Evolutionary conservation across 2,329 filamentous ascomycete genomes (phyloP), one percentile per base, ranked within the genome.

Genomic region (Pseudogymnoascus sp.): DNA sequence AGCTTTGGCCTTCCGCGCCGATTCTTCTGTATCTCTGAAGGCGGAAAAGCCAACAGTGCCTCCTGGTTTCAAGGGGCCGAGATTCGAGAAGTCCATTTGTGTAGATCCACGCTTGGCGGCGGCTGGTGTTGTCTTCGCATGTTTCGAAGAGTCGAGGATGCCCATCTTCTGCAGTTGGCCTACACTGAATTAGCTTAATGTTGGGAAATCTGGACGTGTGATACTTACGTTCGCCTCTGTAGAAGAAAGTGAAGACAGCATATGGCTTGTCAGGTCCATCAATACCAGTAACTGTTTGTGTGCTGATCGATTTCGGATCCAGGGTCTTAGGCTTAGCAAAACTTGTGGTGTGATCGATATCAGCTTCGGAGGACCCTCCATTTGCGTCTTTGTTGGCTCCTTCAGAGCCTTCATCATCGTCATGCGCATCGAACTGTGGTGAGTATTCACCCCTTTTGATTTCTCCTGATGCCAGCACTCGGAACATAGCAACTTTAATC

Each of bases 381-480:
- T 79, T 82, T 5, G 72, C 74, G 40, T 79, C 78, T 62, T 82
- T 79, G 54, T 76, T 76, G 37, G 72, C 75, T 29, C 80, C 74
- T 61, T 74, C 73, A 15, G 81, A 78, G 29, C 73, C 73, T 61
- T 96, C 92, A 64, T 96, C 92, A 65, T 96, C 93, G 70, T 97
- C 94, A 69, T 97, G 91, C 2, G 93, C 93, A 73, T 96, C 92
- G 66, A 97, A 97, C 71, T 97, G 94, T 10, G 94, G 94, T 1
- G 92, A 96, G 74, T 97, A 99, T 75, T 99, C 94, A 65, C 94
- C 94, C 71, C 92, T 90, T 77, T 97, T 97, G 72, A 99, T 96
- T 74, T 97, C 94, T 11, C 94, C 94, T 5, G 92, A 96, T 1
- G 94, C 94, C 50, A 97, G 80, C 7, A 99, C 94, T 29, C 94